A percentile compares a stretch with the other conserved stretches of the same genome.
Evolutionary conservation across 2,329 filamentous ascomycete species (phyloP).

Genomic region (Apiospora hydei): DNA sequence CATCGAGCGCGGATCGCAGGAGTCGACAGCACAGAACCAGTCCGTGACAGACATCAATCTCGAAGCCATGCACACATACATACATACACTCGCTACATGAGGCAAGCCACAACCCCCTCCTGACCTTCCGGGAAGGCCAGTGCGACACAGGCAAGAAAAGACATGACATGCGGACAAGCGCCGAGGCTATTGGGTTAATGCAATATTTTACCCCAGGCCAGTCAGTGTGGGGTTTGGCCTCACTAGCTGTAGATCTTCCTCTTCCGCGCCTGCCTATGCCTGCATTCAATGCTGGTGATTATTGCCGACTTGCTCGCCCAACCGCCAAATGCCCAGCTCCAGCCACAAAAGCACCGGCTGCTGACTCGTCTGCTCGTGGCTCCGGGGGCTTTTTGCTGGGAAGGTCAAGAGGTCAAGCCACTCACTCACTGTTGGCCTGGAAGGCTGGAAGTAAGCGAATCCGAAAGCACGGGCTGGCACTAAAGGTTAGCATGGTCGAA

Average conservation of each 20-base stretch:
- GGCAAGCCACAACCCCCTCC: background rate
- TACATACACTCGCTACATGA: background rate
- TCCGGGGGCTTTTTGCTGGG: background rate
- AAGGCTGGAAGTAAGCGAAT: constrained; percentile 5
- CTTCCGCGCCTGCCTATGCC: too few relatives aligned
- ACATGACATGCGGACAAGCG: background rate
- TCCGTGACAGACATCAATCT: background rate
- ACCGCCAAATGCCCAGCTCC: background rate
- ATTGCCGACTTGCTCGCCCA: background rate
- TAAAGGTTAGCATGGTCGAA: constrained; percentile 14
- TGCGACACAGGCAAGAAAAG: background rate
- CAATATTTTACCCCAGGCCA: background rate
- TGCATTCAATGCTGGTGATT: background rate
- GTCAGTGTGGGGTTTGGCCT: background rate
- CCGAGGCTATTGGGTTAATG: background rate
- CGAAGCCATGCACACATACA: background rate
- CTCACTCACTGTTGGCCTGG: background rate
- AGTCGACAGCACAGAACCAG: background rate
- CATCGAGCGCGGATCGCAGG: background rate
- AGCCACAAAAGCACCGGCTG: background rate
- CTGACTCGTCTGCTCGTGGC: background rate
- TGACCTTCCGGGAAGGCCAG: background rate
- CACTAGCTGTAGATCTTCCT: background rate
- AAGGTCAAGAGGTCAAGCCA: background rate
- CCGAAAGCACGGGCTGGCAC: constrained; percentile 16